These are phyloP conservation scores for Sutorius eximius DNA, from an alignment of 1,284 basidiomycete genomes.

Conservation along the genomic window DNA sequence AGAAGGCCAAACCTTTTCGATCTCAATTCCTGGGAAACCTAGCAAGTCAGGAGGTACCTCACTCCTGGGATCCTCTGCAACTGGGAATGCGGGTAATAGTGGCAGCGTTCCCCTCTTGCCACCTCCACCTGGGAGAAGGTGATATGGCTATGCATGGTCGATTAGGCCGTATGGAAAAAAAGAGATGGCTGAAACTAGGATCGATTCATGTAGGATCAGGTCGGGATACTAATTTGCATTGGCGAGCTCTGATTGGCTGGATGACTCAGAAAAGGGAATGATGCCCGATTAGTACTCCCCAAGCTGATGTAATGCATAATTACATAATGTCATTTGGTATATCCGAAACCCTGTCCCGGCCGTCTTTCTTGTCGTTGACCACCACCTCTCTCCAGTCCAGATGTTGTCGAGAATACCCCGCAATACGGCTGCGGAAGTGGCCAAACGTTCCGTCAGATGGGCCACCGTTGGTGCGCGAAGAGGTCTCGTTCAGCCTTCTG, in stretches of 20 bases:
- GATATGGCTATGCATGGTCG: not conserved
- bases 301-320: constrained; percentile 12
- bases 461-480: constrained; percentile 34
- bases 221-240: too few species aligned
- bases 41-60: constrained; percentile 34
- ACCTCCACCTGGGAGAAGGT: constrained; percentile 61
- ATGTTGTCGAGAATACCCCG: constrained; percentile 37
- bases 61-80: constrained; percentile 37
- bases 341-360: constrained; percentile 2
- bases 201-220: too few species aligned
- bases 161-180: not conserved
- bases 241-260: too few species aligned
- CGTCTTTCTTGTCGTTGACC: constrained; percentile 8
- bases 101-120: constrained; percentile 66
- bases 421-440: constrained; percentile 10
- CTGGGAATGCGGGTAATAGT: constrained; percentile 25
- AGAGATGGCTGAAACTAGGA: too few species aligned
- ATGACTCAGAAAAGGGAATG: not conserved
- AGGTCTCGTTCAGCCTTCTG: constrained; percentile 72
- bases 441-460: constrained; percentile 19
- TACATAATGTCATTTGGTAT: constrained; percentile 19
- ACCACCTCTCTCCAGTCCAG: constrained; percentile 10
- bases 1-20: constrained; percentile 94
- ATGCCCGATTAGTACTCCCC: too few species aligned
- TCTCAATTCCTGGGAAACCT: constrained; percentile 79